A percentile compares a stretch with the other conserved stretches of the same genome.
These are phyloP conservation scores for Coccomyxa sp. DNA, from an alignment of 139 green algal species.

Conservation along the genomic window DNA sequence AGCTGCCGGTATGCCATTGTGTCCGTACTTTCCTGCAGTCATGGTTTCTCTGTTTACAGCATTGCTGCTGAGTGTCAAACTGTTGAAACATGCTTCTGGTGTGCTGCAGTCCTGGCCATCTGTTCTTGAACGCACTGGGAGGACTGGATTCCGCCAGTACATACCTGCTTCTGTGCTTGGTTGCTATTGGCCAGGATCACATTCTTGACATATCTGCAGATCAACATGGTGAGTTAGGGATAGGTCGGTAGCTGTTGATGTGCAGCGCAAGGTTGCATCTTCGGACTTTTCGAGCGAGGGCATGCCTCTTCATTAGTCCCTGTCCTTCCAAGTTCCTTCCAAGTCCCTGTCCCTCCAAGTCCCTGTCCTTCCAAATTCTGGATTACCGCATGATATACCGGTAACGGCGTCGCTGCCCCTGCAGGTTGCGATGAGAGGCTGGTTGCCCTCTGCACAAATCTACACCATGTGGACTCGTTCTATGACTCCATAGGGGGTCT, in stretches of 20 bases:
- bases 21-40: no score
- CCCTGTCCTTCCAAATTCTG: neutral
- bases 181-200: slow-evolving; percentile 48
- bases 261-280: no score
- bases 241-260: no score
- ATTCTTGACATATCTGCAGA: slow-evolving; percentile 30
- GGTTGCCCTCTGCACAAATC: neutral
- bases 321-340: neutral
- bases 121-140: no score
- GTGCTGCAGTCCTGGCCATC: no score
- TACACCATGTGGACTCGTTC: slow-evolving; percentile 74
- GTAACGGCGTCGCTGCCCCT: neutral
- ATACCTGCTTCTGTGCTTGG: slow-evolving; percentile 27
- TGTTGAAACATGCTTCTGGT: no score
- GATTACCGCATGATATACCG: neutral
- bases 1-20: no score
- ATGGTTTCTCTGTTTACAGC: no score
- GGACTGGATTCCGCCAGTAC: no score
- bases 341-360: neutral
- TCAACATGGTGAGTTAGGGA: neutral
- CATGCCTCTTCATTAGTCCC: neutral
- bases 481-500: slow-evolving; percentile 95
- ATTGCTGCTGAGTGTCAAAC: no score
- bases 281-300: no score
- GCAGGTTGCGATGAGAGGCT: neutral